Conservation (phyloP, 2,329 filamentous ascomycete genomes). For the Aspergillus glaucus region DNA sequence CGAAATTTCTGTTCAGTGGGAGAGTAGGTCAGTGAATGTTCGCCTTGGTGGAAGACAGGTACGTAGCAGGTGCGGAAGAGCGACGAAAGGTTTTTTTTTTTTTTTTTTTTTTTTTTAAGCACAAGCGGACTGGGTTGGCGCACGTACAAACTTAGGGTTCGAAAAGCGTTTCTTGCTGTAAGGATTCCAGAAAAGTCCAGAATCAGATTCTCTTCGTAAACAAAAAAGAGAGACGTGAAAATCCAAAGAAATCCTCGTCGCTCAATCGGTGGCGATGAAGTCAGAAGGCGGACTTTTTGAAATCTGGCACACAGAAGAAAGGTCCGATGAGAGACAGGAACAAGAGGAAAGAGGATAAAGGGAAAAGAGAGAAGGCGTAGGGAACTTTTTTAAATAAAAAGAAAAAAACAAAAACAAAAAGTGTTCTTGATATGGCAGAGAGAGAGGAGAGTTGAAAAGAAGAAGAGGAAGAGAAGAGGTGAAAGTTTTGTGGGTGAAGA, state of each 20-base stretch:
- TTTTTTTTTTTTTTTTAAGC: slow-evolving; percentile 1
- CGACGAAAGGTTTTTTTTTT: slow-evolving; percentile 6
- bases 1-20: slow-evolving; percentile 7
- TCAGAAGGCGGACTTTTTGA: slow-evolving; percentile 8
- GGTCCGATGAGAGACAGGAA: slow-evolving; percentile 5
- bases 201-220: background rate
- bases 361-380: slow-evolving; percentile 19
- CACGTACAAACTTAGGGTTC: background rate
- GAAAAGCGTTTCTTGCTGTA: background rate
- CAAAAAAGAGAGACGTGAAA: slow-evolving; percentile 16
- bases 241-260: background rate
- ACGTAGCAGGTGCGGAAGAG: slow-evolving; percentile 1
- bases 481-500: slow-evolving; percentile 7
- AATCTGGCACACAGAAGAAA: slow-evolving; percentile 14
- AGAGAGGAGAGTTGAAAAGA: slow-evolving; percentile 9
- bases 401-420: slow-evolving; percentile 16
- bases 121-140: background rate
- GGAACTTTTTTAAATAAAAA: slow-evolving; percentile 4
- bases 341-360: slow-evolving; percentile 18
- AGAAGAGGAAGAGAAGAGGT: slow-evolving; percentile 1
- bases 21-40: slow-evolving; percentile 6
- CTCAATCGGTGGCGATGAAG: background rate
- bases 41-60: background rate
- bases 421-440: slow-evolving; percentile 8
- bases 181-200: slow-evolving; percentile 7